A percentile compares a stretch with the other conserved stretches of the same genome.
phyloP scores from a whole-genome alignment of 768 basidiomycete genomes.

The Coprinellus micaceus region DNA sequence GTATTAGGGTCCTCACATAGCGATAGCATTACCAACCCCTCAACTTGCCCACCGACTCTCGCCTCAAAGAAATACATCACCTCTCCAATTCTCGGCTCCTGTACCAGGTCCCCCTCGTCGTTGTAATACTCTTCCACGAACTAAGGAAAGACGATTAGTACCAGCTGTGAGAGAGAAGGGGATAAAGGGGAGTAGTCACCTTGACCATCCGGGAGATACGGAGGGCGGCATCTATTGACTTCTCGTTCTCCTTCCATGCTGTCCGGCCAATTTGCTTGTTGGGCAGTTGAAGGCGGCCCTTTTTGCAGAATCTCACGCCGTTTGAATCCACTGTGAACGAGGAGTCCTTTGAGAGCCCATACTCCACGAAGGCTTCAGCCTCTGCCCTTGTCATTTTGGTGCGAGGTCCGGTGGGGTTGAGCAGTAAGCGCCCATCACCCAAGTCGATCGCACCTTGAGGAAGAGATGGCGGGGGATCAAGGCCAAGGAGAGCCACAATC shows the following conservation, averaged over 20 bases:
- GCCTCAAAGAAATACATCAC: constrained; percentile 3
- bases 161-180: neutral
- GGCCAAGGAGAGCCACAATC: constrained; percentile 7
- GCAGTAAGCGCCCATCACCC: neutral
- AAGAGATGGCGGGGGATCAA: neutral
- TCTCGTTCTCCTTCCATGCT: constrained; percentile 28
- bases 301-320: too few relatives aligned
- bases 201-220: constrained; percentile 30
- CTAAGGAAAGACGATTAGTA: neutral
- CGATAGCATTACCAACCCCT: neutral
- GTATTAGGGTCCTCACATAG: neutral
- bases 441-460: neutral
- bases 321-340: neutral
- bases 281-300: constrained; percentile 23
- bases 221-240: constrained; percentile 12
- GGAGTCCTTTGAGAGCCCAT: neutral
- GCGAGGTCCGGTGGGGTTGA: constrained; percentile 16
- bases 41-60: neutral
- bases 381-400: constrained; percentile 17
- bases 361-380: neutral
- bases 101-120: neutral
- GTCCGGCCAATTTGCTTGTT: constrained; percentile 34
- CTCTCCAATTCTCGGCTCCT: neutral
- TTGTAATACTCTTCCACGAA: too few relatives aligned
- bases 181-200: constrained; percentile 20